Evolutionary conservation across 2,329 filamentous ascomycete species (phyloP).

Genomic region (Fusarium continuum): DNA sequence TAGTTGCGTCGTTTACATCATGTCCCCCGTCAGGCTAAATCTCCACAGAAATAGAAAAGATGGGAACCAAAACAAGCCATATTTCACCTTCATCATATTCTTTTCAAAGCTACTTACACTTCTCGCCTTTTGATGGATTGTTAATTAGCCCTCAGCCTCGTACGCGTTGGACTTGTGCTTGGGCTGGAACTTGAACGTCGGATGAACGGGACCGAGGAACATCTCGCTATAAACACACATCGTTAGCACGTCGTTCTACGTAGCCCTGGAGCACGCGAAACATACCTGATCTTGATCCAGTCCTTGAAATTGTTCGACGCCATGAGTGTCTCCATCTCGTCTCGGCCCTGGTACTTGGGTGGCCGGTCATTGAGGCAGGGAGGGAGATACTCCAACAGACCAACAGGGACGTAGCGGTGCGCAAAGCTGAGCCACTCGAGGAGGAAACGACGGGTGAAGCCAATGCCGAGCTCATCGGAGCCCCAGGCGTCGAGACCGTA

Average conservation of each 20-base stretch:
- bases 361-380: slow-evolving; percentile 90
- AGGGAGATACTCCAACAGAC: slow-evolving; percentile 86
- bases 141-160: slow-evolving; percentile 72
- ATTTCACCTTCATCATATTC: not conserved
- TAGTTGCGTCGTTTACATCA: not conserved
- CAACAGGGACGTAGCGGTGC: slow-evolving; percentile 89
- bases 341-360: slow-evolving; percentile 81
- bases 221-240: slow-evolving; percentile 74
- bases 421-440: slow-evolving; percentile 96
- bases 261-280: slow-evolving; percentile 27
- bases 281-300: slow-evolving; percentile 98
- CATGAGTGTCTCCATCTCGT: slow-evolving; percentile 94
- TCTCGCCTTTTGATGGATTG: not conserved
- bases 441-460: slow-evolving; percentile 89
- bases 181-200: slow-evolving; percentile 91
- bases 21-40: not conserved
- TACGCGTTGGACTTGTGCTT: slow-evolving; percentile 98
- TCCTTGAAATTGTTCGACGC: slow-evolving; percentile 92
- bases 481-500: slow-evolving; percentile 96
- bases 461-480: slow-evolving; percentile 91
- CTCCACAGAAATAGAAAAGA: not conserved
- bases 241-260: slow-evolving; percentile 16
- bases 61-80: not conserved
- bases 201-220: slow-evolving; percentile 92
- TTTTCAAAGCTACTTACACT: not conserved